A percentile compares a stretch with the other conserved stretches of the same genome.
Evolutionary conservation across 108 stramenopile species (phyloP).

Genomic region (Aurantiochytrium sp.): DNA sequence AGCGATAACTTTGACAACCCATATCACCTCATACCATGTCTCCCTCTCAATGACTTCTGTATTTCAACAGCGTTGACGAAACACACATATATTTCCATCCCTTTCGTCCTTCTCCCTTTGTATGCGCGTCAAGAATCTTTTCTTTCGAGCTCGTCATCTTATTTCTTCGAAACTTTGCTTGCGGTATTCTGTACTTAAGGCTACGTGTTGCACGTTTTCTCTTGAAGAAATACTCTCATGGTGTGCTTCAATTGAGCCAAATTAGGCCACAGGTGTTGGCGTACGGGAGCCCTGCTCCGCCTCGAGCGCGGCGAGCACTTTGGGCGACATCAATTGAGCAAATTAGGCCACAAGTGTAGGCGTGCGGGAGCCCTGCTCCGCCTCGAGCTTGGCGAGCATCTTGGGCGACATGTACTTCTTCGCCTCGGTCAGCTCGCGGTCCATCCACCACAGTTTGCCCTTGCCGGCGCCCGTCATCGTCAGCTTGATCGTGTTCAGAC

Average conservation of each 20-base stretch:
- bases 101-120: too few relatives aligned
- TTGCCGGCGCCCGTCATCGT: slow-evolving; percentile 12
- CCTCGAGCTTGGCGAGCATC: neutral
- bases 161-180: too few relatives aligned
- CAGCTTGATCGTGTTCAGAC: neutral
- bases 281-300: neutral
- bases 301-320: neutral
- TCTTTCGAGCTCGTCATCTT: too few relatives aligned
- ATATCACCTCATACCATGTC: too few relatives aligned
- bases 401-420: slow-evolving; percentile 24
- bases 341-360: neutral
- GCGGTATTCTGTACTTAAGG: too few relatives aligned
- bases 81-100: too few relatives aligned
- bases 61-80: too few relatives aligned
- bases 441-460: slow-evolving; percentile 28
- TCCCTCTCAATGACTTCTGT: too few relatives aligned
- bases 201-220: too few relatives aligned
- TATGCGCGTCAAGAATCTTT: too few relatives aligned
- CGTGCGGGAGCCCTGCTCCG: neutral
- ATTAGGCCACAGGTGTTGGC: neutral
- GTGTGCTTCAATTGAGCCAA: neutral
- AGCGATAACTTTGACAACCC: too few relatives aligned
- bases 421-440: slow-evolving; percentile 26
- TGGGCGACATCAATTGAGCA: neutral
- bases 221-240: too few relatives aligned